These are phyloP conservation scores for Bonnemaisonia californica DNA, from an alignment of 31 red algal genomes.

Conservation along the genomic window DNA sequence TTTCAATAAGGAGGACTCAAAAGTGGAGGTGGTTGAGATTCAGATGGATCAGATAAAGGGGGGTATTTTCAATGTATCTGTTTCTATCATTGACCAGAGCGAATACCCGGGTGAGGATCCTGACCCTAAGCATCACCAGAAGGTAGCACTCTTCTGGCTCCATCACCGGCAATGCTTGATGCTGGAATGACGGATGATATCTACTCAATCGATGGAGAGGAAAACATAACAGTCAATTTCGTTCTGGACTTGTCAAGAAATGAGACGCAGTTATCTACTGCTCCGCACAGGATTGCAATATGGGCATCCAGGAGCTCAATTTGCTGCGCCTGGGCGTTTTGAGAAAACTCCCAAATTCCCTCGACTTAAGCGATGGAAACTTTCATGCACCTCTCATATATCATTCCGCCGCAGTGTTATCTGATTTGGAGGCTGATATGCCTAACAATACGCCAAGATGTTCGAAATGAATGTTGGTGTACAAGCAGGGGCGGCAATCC, in stretches of 20 bases:
- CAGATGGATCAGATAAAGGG: slow-evolving; percentile 33
- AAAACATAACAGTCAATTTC: neutral
- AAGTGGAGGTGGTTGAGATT: neutral
- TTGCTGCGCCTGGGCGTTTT: slow-evolving; percentile 18
- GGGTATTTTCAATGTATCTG: too few relatives aligned
- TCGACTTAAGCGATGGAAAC: slow-evolving; percentile 85
- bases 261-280: slow-evolving; percentile 63
- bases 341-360: slow-evolving; percentile 60
- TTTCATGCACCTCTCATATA: slow-evolving; percentile 80
- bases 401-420: slow-evolving; percentile 76
- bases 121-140: neutral
- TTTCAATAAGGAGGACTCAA: slow-evolving; percentile 1
- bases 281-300: slow-evolving; percentile 52
- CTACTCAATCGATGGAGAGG: slow-evolving; percentile 10
- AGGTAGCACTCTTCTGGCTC: neutral
- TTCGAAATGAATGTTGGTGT: slow-evolving; percentile 74
- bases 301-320: slow-evolving; percentile 72
- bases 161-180: slow-evolving; percentile 6
- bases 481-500: slow-evolving; percentile 46
- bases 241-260: slow-evolving; percentile 54
- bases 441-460: slow-evolving; percentile 73
- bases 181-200: slow-evolving; percentile 24
- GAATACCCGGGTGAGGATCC: neutral
- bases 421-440: slow-evolving; percentile 60
- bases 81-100: neutral